phyloP scores from a whole-genome alignment of 768 basidiomycete genomes.

The Lentinula sp. region DNA sequence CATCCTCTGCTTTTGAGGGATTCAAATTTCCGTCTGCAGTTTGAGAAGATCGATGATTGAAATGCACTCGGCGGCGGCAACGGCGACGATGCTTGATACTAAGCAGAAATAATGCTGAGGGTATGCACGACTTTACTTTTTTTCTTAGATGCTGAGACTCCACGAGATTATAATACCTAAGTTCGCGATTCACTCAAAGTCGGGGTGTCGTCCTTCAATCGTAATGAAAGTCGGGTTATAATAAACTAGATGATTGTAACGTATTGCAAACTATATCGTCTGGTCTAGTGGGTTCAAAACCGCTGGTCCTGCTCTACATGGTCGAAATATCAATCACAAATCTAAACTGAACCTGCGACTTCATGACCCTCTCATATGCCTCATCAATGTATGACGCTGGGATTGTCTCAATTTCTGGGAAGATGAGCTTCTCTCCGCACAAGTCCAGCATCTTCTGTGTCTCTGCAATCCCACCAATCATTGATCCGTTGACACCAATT shows the following conservation, averaged over 20 bases:
- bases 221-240: too few species aligned
- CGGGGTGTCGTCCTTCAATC: too few species aligned
- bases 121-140: too few species aligned
- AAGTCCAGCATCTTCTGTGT: neutral
- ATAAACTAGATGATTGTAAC: too few species aligned
- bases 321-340: conserved; percentile 5
- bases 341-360: conserved; percentile 4
- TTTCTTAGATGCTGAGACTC: too few species aligned
- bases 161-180: too few species aligned
- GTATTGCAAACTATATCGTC: too few species aligned
- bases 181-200: too few species aligned
- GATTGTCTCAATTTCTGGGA: conserved; percentile 1
- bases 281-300: neutral
- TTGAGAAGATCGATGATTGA: conserved; percentile 6
- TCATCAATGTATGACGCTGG: conserved; percentile 1
- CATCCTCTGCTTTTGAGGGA: neutral
- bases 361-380: conserved; percentile 3
- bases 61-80: neutral
- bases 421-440: neutral
- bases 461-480: conserved; percentile 1
- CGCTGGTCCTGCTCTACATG: neutral
- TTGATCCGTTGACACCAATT: neutral
- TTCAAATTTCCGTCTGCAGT: neutral
- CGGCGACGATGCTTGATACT: neutral
- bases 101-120: neutral